Conservation (phyloP, 768 basidiomycete genomes). For the Artomyces pyxidatus region DNA sequence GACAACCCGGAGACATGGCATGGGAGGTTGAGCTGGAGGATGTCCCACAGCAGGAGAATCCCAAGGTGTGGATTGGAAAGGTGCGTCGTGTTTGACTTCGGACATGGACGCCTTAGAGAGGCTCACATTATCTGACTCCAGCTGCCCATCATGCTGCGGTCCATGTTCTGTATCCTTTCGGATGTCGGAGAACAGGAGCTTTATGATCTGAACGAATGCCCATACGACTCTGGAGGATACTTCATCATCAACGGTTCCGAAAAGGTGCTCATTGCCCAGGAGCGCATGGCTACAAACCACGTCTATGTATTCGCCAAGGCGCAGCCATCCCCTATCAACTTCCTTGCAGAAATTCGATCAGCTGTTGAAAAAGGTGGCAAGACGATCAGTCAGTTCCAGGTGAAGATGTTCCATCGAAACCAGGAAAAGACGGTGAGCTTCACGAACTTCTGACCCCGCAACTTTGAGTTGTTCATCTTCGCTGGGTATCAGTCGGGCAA, state of each 20-base stretch:
- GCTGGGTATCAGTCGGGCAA: slow-evolving; percentile 55
- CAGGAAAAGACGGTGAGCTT: slow-evolving; percentile 78
- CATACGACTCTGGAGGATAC: slow-evolving; percentile 97
- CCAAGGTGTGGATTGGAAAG: slow-evolving; percentile 94
- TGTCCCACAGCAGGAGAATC: slow-evolving; percentile 44
- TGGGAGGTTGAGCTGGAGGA: slow-evolving; percentile 74
- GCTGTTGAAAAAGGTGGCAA: slow-evolving; percentile 98
- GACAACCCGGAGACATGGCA: slow-evolving; percentile 68
- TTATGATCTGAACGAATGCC: slow-evolving; percentile 93
- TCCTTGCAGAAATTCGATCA: slow-evolving; percentile 94
- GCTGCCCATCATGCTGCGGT: slow-evolving; percentile 98
- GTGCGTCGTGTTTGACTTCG: slow-evolving; percentile 31
- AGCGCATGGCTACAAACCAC: slow-evolving; percentile 98
- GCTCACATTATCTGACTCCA: slow-evolving; percentile 23
- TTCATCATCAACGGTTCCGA: slow-evolving; percentile 99
- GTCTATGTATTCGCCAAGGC: slow-evolving; percentile 99
- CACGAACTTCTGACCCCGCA: slow-evolving; percentile 2
- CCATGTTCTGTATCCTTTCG: slow-evolving; percentile 88
- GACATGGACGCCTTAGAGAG: background rate
- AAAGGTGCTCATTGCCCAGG: slow-evolving; percentile 99
- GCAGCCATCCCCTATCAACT: slow-evolving; percentile 91
- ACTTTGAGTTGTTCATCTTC: slow-evolving; percentile 10
- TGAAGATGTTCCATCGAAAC: slow-evolving; percentile 91
- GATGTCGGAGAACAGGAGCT: slow-evolving; percentile 72
- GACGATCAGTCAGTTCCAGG: slow-evolving; percentile 95